Conservation (phyloP, 805 yeast genomes). For the Candida palmyrensis region DNA sequence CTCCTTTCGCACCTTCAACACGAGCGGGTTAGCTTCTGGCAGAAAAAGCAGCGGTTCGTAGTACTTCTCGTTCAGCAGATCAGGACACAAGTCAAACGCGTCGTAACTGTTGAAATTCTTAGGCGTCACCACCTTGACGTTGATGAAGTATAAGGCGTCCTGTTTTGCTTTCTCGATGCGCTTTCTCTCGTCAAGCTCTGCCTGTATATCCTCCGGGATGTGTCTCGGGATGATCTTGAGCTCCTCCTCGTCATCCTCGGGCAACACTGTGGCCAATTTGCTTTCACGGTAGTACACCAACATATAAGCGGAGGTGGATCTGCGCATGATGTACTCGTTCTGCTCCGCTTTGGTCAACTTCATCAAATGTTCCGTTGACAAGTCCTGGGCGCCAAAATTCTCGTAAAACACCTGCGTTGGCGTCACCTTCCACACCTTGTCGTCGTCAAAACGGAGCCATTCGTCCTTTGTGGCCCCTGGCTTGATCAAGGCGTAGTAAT, state of each 20-base stretch:
- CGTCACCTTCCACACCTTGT: conserved; percentile 84
- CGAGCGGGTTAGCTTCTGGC: conserved; percentile 42
- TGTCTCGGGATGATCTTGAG: conserved; percentile 48
- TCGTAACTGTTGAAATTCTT: conserved; percentile 52
- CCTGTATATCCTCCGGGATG: conserved; percentile 58
- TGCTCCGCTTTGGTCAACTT: conserved; percentile 55
- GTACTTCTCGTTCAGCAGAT: conserved; percentile 40
- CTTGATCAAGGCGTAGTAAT: conserved; percentile 89
- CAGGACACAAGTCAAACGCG: conserved; percentile 76
- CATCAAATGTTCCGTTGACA: conserved; percentile 44
- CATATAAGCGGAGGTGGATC: conserved; percentile 96
- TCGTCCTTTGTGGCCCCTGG: conserved; percentile 56
- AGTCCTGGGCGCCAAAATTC: conserved; percentile 78
- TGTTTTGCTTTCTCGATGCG: conserved; percentile 55
- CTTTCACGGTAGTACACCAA: conserved; percentile 80
- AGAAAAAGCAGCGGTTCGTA: conserved; percentile 48
- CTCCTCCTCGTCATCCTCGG: conserved; percentile 47
- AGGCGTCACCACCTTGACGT: conserved; percentile 51
- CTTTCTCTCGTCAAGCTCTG: conserved; percentile 56
- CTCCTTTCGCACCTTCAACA: conserved; percentile 51
- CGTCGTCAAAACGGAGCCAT: conserved; percentile 96
- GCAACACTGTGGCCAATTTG: conserved; percentile 52
- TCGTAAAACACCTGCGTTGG: conserved; percentile 83
- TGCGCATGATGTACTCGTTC: conserved; percentile 56
- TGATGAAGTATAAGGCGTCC: conserved; percentile 47